Base-by-base conservation (phyloP, 1,284 basidiomycete genomes). In the Sporisorium sorghi region DNA sequence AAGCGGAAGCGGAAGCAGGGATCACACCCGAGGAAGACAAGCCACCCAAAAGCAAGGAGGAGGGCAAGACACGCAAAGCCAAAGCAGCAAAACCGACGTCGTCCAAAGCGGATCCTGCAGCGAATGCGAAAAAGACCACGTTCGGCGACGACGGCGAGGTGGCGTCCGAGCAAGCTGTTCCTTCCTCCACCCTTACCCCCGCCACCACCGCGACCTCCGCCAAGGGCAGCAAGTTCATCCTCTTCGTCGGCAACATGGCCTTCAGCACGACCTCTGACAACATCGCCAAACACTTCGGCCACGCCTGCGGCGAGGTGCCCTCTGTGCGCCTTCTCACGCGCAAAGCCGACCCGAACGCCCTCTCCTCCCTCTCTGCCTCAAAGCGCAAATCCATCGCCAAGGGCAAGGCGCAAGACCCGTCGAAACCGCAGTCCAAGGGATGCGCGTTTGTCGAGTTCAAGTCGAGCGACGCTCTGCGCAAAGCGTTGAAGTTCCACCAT, bases 231-330 rank as follows among this genome's bases (percentile, higher is more conserved):
- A 79, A 77, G 24, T 78, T 70, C 56, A 83, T 83, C 58, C 66
- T 83, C 33, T 83, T 83, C 60, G 72, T 83, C 37, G 79, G 83
- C 37, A 84, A 84, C 76, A 84, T 84, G 83, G 68, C 83, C 0
- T 84, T 79, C 66, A 76, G 73, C 32, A 71, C 78, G 21, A 83
- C 82, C 11, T 23, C 73, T 3, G 73, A 75, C 9, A 46, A 74
- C 62, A 74, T 84, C 42, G 67, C 81, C 15, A 73, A 76, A 32
- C 83, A 84, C 43, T 77, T 84, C 30, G 68, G 57, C 8, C 58
- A 73, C 19, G 72, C 71, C 15, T 84, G 83, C 43, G 75, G 76
- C n/a, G 83, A 84, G 58, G 70, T 62, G 19, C 83, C 83, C 14
- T 44, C 64, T 2, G 83, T 84, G 23, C 77, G 83, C 9, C 70